Percentiles rank a stretch among this genome's conserved stretches.
phyloP scores from a whole-genome alignment of 2,329 filamentous ascomycete genomes.

The Sporothrix sp. region DNA sequence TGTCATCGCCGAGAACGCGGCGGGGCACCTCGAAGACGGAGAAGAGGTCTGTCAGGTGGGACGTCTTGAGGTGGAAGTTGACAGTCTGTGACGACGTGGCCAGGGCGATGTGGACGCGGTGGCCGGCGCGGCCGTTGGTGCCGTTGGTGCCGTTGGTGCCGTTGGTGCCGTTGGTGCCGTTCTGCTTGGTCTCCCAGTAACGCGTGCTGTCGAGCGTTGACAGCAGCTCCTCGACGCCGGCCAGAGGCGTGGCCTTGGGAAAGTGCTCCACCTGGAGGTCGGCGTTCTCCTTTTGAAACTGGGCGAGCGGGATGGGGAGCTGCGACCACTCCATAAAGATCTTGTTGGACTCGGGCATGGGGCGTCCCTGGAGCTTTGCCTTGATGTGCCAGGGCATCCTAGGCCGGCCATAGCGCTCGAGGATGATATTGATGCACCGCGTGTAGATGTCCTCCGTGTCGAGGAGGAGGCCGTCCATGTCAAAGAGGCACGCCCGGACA shows the following conservation, averaged over 20 bases:
- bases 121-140: constrained; percentile 14
- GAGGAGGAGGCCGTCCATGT: constrained; percentile 96
- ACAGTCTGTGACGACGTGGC: constrained; percentile 66
- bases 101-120: constrained; percentile 65
- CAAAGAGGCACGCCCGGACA: constrained; percentile 86
- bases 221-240: constrained; percentile 66
- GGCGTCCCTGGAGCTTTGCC: constrained; percentile 63
- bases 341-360: constrained; percentile 41
- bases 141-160: constrained; percentile 11
- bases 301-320: constrained; percentile 62
- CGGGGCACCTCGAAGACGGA: constrained; percentile 58
- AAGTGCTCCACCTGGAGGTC: constrained; percentile 64
- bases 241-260: constrained; percentile 62
- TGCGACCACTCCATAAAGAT: constrained; percentile 71
- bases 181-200: constrained; percentile 35
- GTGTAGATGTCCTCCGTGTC: constrained; percentile 90
- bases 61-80: constrained; percentile 72
- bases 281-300: constrained; percentile 52
- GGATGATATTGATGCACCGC: constrained; percentile 68
- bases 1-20: constrained; percentile 77
- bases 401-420: constrained; percentile 64
- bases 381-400: constrained; percentile 88
- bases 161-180: not conserved
- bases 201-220: constrained; percentile 44
- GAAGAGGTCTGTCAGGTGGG: constrained; percentile 49